phyloP scores from a whole-genome alignment of 1,284 basidiomycete genomes.

The Ustilago cynodontis region DNA sequence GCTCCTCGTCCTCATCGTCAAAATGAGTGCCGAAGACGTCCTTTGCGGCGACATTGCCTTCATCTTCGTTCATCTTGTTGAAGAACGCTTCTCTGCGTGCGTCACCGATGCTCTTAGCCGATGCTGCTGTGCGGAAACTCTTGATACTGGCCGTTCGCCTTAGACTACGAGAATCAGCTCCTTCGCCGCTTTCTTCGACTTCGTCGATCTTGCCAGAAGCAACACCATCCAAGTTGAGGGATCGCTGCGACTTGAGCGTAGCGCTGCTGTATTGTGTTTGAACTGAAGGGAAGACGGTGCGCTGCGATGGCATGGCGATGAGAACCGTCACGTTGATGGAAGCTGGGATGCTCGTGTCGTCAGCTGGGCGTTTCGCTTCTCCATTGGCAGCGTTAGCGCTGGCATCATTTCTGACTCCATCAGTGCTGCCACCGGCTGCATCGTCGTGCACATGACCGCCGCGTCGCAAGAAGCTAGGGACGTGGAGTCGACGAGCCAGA shows the following conservation, averaged over 20 bases:
- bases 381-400: constrained; percentile 9
- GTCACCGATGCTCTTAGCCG: constrained; percentile 52
- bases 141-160: constrained; percentile 56
- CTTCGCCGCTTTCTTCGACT: constrained; percentile 42
- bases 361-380: constrained; percentile 4
- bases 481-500: constrained; percentile 32
- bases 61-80: constrained; percentile 41
- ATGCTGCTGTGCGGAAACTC: constrained; percentile 54
- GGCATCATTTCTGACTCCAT: constrained; percentile 10
- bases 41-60: constrained; percentile 19
- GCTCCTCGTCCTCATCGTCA: constrained; percentile 62
- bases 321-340: constrained; percentile 63
- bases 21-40: constrained; percentile 19
- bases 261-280: constrained; percentile 16
- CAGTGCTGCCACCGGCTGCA: neutral
- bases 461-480: constrained; percentile 47
- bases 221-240: constrained; percentile 26
- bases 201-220: constrained; percentile 46
- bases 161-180: constrained; percentile 20
- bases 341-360: constrained; percentile 40
- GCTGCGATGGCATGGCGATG: constrained; percentile 64
- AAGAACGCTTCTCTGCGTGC: constrained; percentile 62
- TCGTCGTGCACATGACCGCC: constrained; percentile 25
- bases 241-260: constrained; percentile 31
- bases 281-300: constrained; percentile 54